These are phyloP conservation scores for Casaregolazyma lundiana DNA, from an alignment of 1,139 yeast species.

Conservation along the genomic window DNA sequence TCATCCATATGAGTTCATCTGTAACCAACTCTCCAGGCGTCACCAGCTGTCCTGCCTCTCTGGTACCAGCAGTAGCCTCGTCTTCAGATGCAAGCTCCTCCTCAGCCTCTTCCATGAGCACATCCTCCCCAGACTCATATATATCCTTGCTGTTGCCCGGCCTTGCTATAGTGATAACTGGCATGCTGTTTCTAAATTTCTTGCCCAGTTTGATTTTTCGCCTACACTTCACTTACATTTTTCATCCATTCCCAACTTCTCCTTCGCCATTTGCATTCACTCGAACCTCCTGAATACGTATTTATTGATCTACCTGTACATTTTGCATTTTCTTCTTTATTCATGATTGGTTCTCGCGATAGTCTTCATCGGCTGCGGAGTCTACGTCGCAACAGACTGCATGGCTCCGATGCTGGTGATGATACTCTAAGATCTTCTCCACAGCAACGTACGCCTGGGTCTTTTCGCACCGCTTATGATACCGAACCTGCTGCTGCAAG, in stretches of 20 bases:
- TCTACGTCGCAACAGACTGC: too few species aligned
- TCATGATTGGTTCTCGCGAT: too few species aligned
- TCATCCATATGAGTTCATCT: constrained; percentile 96
- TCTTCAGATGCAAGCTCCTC: constrained; percentile 9
- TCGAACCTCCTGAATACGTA: too few species aligned
- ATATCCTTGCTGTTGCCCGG: constrained; percentile 16
- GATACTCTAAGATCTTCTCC: not conserved
- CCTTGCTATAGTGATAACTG: constrained; percentile 20
- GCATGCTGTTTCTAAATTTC: constrained; percentile 12
- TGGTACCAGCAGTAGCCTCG: constrained; percentile 9
- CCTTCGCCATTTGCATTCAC: not conserved
- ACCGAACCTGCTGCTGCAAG: not conserved
- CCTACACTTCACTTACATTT: not conserved
- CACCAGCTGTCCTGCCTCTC: constrained; percentile 40
- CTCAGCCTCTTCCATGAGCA: constrained; percentile 17
- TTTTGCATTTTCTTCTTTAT: not conserved
- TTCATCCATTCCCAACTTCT: too few species aligned
- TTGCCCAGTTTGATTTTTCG: not conserved
- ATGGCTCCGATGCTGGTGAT: too few species aligned
- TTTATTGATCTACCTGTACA: not conserved
- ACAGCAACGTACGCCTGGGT: not conserved
- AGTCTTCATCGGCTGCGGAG: too few species aligned
- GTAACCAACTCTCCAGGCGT: constrained; percentile 98
- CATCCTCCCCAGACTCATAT: constrained; percentile 25
- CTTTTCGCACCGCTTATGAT: too few species aligned